Percentiles rank a stretch among this genome's conserved stretches.
Evolutionary conservation across 129 eudicot species (phyloP).

Genomic region (Deinandra increscens): DNA sequence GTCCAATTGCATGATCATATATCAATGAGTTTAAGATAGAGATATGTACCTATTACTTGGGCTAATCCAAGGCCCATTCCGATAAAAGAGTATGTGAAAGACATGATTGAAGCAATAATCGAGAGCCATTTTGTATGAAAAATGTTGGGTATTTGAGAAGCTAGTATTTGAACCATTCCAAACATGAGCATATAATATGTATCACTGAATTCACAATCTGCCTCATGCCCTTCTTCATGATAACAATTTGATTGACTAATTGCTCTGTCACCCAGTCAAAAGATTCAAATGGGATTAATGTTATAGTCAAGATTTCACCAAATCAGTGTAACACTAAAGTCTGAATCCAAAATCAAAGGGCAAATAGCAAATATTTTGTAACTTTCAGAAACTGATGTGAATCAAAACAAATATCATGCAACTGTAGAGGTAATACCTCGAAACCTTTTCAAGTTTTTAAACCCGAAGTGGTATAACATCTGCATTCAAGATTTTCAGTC

Average conservation of each 20-base stretch:
- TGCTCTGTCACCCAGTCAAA: constrained; percentile 53
- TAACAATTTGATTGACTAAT: constrained; percentile 77
- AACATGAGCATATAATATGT: constrained; percentile 61
- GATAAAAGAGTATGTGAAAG: constrained; percentile 69
- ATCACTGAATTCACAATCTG: constrained; percentile 48
- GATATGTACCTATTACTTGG: constrained; percentile 56
- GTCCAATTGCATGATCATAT: not conserved
- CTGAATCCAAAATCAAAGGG: not conserved
- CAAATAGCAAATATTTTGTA: not conserved
- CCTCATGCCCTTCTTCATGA: constrained; percentile 65
- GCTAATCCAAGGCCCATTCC: constrained; percentile 73
- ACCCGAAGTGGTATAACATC: not conserved
- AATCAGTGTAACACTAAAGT: not conserved
- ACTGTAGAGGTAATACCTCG: not conserved
- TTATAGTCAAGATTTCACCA: constrained; percentile 13
- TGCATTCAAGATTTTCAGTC: not conserved
- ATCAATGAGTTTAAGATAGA: not conserved
- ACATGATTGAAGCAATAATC: constrained; percentile 74
- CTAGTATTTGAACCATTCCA: constrained; percentile 62
- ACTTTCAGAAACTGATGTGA: not conserved
- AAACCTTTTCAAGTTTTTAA: too few species aligned
- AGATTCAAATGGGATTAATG: not conserved
- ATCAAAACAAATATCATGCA: not conserved
- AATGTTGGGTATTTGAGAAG: constrained; percentile 82
- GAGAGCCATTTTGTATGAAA: constrained; percentile 77